phyloP scores from a whole-genome alignment of 352 stramenopile genomes.

The Phytopythium boreale region DNA sequence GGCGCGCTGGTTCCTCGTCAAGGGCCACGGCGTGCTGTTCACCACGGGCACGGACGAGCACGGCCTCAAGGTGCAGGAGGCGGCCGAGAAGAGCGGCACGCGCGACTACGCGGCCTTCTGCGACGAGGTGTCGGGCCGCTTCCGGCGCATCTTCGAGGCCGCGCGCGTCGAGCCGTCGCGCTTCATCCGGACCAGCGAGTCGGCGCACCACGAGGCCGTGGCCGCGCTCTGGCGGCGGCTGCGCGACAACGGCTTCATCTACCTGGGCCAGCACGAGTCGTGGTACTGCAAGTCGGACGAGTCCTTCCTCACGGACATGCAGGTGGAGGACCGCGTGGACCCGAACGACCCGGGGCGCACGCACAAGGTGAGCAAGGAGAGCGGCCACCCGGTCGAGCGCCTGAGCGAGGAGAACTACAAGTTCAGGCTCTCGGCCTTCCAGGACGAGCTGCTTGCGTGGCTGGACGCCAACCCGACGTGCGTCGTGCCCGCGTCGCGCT shows the following conservation, averaged over 20 bases:
- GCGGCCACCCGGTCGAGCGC: constrained; percentile 92
- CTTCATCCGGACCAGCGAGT: constrained; percentile 98
- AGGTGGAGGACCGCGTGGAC: constrained; percentile 88
- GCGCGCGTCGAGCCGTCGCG: constrained; percentile 92
- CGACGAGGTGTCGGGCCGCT: constrained; percentile 90
- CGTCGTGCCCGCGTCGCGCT: constrained; percentile 87
- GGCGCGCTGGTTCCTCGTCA: constrained; percentile 72
- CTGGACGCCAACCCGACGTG: constrained; percentile 85
- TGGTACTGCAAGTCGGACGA: constrained; percentile 99
- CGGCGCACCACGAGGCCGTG: constrained; percentile 91
- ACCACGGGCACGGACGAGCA: constrained; percentile 99
- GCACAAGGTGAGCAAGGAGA: constrained; percentile 85
- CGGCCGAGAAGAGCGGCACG: constrained; percentile 81
- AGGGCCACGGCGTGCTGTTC: constrained; percentile 80
- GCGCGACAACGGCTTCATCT: constrained; percentile 93
- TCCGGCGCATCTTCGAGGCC: constrained; percentile 87
- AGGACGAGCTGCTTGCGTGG: constrained; percentile 91
- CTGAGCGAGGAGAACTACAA: constrained; percentile 99
- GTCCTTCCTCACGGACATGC: constrained; percentile 97
- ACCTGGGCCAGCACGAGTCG: constrained; percentile 95
- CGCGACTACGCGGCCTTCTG: constrained; percentile 89
- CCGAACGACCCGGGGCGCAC: constrained; percentile 17
- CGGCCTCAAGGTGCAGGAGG: constrained; percentile 95
- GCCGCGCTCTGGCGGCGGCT: constrained; percentile 91
- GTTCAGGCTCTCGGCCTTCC: constrained; percentile 95